Evolutionary conservation across 306 rosid species (phyloP), one percentile per base, ranked within the genome.

Genomic region (Alnus rubra): DNA sequence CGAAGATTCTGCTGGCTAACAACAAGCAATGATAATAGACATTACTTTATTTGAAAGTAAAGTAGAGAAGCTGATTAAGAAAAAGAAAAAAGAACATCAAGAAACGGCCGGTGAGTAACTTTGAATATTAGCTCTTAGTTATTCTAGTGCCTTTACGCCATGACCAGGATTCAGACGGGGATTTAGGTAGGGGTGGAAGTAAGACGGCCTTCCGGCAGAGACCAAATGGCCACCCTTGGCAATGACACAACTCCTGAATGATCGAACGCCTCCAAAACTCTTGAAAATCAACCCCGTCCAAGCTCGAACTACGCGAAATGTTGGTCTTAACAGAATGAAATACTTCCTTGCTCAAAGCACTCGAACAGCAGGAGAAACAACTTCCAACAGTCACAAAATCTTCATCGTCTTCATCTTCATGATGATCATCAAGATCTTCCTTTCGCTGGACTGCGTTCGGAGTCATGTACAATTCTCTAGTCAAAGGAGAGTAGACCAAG

Each of bases 191-290:
- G n/a, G 97, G 99, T 44, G 98, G 98, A 80, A 95, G 97, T n/a
- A 95, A 86, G 78, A 90, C 78, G 58, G 94, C 96, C 86, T 78
- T 93, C 45, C 97, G 87, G 75, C 94, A 90, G 45, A 95, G 88
- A 35, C 98, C 99, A 50, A 95, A 95, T 1, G 99, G 98, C 99
- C 99, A 95, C 3, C 99, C 99, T 54, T 93, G 84, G 78, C 98
- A 95, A 30, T 93, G 99, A 72, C 92, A 84, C 8, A 91, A 72
- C 83, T 95, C 93, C 74, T 73, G 92, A 82, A 95, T 84, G 80
- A 86, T 86, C 0, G 96, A 88, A 12, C 88, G 89, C 91, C 79
- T 84, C 89, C 87, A 83, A 71, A 78, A 80, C 39, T 79, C 87
- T 11, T 69, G 81, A 45, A 88, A 75, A 10, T 91, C 96, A 80